Conservation (phyloP, 495 filamentous ascomycete genomes). For the Neurospora cerealis region DNA sequence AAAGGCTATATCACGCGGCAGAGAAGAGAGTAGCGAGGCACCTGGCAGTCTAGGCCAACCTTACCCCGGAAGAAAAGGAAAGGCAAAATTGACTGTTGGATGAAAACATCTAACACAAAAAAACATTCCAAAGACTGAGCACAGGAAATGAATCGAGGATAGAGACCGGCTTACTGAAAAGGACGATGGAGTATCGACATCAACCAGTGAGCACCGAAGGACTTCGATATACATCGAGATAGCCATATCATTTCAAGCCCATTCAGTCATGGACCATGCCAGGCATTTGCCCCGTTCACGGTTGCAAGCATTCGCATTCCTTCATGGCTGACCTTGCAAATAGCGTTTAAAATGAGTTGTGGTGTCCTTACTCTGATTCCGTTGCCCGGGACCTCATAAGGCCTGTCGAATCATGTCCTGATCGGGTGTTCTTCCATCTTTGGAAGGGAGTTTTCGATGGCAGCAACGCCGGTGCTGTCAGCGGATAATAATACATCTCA, state of each 20-base stretch:
- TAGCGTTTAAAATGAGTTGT: background rate
- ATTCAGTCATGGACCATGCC: background rate
- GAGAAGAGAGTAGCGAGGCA: background rate
- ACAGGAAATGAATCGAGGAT: no score
- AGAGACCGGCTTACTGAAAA: background rate
- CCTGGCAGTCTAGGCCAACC: background rate
- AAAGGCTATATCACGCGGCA: background rate
- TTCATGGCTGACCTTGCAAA: background rate
- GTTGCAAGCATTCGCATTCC: background rate
- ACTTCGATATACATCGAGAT: background rate
- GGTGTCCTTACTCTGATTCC: background rate
- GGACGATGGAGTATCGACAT: background rate
- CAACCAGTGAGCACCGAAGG: background rate
- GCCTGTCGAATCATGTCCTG: background rate
- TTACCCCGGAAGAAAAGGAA: background rate
- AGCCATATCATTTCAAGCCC: background rate
- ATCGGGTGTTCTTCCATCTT: background rate
- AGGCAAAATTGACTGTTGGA: no score
- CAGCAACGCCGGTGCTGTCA: background rate
- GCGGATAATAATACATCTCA: background rate
- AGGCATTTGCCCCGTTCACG: background rate
- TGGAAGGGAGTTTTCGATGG: background rate
- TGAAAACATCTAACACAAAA: no score
- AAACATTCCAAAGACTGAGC: no score
- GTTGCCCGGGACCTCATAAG: background rate